Conservation (phyloP, 179 eudicot species). For the Dionaea muscipula region DNA sequence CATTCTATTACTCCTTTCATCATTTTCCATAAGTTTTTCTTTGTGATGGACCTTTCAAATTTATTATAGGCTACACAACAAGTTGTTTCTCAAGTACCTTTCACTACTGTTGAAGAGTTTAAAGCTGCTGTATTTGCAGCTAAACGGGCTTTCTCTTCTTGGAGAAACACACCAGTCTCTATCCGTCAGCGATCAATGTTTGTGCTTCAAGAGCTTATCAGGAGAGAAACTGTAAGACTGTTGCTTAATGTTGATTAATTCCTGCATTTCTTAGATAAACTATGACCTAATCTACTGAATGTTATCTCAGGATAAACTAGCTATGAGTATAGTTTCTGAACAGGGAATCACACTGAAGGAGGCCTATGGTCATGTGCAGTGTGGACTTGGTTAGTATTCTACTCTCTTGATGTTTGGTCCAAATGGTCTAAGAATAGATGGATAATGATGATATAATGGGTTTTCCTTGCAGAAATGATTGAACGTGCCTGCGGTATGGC, state of each 20-base stretch:
- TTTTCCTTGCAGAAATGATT: constrained; percentile 49
- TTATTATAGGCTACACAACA: constrained; percentile 55
- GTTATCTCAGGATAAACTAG: constrained; percentile 46
- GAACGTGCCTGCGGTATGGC: constrained; percentile 66
- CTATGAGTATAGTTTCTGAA: constrained; percentile 39
- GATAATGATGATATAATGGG: background rate
- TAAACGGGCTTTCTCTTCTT: constrained; percentile 48
- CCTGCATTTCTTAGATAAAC: background rate
- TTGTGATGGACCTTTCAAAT: constrained; percentile 1
- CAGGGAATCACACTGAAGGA: constrained; percentile 65
- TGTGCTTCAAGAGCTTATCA: constrained; percentile 56
- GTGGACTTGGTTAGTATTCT: constrained; percentile 40
- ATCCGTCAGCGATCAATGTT: constrained; percentile 52
- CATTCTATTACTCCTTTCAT: background rate
- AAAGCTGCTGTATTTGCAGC: constrained; percentile 59
- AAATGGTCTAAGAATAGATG: background rate
- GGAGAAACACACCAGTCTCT: constrained; percentile 51
- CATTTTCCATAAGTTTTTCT: background rate
- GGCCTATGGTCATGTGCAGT: constrained; percentile 44
- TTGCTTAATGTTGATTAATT: background rate
- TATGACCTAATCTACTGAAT: background rate
- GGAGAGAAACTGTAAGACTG: constrained; percentile 51
- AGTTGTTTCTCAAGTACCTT: constrained; percentile 63
- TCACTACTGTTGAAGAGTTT: constrained; percentile 53
- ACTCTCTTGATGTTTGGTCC: background rate